These are phyloP conservation scores for Lachnellula hyalina DNA, from an alignment of 2,329 filamentous ascomycete species.

Conservation along the genomic window DNA sequence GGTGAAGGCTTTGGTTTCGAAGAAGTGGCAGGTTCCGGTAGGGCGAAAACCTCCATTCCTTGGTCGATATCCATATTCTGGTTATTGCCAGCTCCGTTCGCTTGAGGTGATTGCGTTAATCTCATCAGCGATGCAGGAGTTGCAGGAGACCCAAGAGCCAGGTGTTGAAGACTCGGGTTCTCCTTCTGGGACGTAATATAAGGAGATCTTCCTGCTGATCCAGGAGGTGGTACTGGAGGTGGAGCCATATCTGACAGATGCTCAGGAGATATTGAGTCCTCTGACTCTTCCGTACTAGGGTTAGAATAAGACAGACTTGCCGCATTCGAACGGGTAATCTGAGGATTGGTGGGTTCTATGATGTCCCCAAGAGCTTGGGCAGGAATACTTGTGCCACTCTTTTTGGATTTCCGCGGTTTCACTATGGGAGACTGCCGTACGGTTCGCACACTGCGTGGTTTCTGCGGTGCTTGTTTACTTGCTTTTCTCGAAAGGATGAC, in stretches of 20 bases:
- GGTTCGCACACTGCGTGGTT: conserved; percentile 25
- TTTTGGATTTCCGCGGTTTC: conserved; percentile 39
- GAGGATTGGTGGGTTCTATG: conserved; percentile 30
- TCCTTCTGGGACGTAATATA: conserved; percentile 54
- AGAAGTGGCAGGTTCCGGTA: conserved; percentile 66
- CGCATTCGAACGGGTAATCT: conserved; percentile 34
- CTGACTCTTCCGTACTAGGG: conserved; percentile 47
- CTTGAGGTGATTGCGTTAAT: conserved; percentile 41
- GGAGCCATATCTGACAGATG: conserved; percentile 61
- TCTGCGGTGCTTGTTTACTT: conserved; percentile 20
- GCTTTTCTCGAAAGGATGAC: conserved; percentile 18
- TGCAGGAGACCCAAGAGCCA: conserved; percentile 51
- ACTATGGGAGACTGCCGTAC: conserved; percentile 36
- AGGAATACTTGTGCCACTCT: conserved; percentile 38
- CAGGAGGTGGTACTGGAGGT: conserved; percentile 60
- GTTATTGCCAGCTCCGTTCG: conserved; percentile 33
- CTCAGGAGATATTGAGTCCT: conserved; percentile 61
- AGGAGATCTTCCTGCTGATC: conserved; percentile 61
- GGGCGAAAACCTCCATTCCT: conserved; percentile 59
- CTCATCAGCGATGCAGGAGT: conserved; percentile 88
- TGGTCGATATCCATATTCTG: conserved; percentile 44
- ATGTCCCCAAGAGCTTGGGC: conserved; percentile 36
- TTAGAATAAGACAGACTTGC: conserved; percentile 29
- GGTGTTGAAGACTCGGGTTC: conserved; percentile 32
- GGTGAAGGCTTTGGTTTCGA: conserved; percentile 44